Base-by-base conservation (phyloP, 1,284 basidiomycete genomes). In the Boletus sp. region DNA sequence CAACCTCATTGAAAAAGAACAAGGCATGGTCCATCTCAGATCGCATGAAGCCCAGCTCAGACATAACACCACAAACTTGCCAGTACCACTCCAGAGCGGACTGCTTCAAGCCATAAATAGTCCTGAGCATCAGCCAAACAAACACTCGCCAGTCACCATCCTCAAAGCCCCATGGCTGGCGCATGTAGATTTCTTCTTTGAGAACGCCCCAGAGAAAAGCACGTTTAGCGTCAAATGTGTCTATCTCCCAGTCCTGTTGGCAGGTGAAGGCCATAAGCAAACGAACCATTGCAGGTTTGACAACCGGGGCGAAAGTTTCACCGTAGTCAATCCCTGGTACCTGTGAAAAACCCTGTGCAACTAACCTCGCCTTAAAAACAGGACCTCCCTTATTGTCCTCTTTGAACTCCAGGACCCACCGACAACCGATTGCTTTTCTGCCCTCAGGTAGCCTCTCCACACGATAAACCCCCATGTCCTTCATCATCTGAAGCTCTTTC, bases 21-120 rank as follows among this genome's bases (percentile, higher is more conserved):
- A 73, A 1, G 0, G 58, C 43, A 28, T 59, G 63, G 13, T 64
- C 60, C 0, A 28, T 10, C 0, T 46, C 14, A 0, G 31, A 5
- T 1, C 31, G 10, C 0, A 8, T 13, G 27, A 64, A 63, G 4
- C 58, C 61, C 0, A 64, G 46, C 1, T 59, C 49, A 0, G 31
- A 10, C 55, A 65, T 61, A 0, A 64, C 17, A 0, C 11, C 3
- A 6, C 49, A 27, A 2, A 64, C 58, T 14, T 60, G 64, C 2
- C 46, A 13, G 6, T 64, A 64, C 62, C 62, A 64, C 4, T 64
- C 23, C 0, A 59, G 21, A 0, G 43, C 49, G 0, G 58, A 58
- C 4, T 64, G 63, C 6, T 64, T 64, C 2, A 64, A 11, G 0
- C 62, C 31, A 4, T 65, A 65, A 4, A 64, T 64, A 4, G 27